These are phyloP conservation scores for Kurtzmaniella quercitrusa DNA, from an alignment of 1,139 yeast species.

Conservation along the genomic window DNA sequence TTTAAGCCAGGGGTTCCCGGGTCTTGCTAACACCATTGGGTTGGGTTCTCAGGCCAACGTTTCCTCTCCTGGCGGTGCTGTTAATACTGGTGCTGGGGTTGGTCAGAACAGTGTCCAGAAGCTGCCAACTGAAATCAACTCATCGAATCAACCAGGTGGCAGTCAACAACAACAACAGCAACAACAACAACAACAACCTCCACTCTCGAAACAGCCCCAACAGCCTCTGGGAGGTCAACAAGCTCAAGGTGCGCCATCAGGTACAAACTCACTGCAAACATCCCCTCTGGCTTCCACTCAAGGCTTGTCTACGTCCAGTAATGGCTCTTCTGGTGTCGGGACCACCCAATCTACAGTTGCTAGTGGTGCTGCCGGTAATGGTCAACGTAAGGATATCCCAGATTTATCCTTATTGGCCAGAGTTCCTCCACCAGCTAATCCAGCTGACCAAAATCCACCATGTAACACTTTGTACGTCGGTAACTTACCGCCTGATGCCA, in stretches of 20 bases:
- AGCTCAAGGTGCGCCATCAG: constrained; percentile 3
- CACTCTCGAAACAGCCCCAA: constrained; percentile 11
- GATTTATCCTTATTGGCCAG: constrained; percentile 69
- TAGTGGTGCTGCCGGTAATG: not conserved
- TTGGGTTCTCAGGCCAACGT: not conserved
- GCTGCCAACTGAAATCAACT: constrained; percentile 4
- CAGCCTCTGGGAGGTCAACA: constrained; percentile 10
- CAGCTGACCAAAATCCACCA: constrained; percentile 98
- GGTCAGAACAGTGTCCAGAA: constrained; percentile 2
- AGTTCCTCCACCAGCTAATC: constrained; percentile 95
- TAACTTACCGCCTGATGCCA: constrained; percentile 93
- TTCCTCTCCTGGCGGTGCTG: not conserved
- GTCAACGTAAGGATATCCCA: constrained; percentile 44
- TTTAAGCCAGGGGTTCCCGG: constrained; percentile 5
- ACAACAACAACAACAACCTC: constrained; percentile 10
- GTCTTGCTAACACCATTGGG: not conserved
- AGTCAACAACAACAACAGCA: constrained; percentile 11
- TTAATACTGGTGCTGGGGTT: not conserved
- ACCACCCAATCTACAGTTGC: not conserved
- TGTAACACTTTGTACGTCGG: constrained; percentile 97
- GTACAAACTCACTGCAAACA: constrained; percentile 5
- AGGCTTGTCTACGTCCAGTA: not conserved
- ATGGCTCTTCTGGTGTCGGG: not conserved
- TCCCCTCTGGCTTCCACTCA: constrained; percentile 1
- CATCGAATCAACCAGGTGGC: constrained; percentile 1